A percentile compares a stretch with the other conserved stretches of the same genome.
phyloP scores from a whole-genome alignment of 345 rosid species.

The Barbarea vulgaris region DNA sequence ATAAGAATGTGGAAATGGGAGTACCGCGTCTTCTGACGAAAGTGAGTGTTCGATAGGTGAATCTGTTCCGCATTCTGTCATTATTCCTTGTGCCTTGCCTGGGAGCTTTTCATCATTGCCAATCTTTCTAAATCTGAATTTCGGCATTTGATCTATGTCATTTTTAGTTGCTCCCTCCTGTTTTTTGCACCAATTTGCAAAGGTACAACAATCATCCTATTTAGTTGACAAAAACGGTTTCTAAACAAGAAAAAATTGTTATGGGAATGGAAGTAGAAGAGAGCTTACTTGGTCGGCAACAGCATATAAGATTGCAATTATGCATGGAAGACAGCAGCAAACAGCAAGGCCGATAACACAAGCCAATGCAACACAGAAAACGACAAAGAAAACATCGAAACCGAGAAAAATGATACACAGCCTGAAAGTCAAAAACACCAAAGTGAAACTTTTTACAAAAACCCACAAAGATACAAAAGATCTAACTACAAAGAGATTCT shows the following conservation, averaged over 20 bases:
- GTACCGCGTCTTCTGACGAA: constrained; percentile 77
- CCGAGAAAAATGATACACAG: constrained; percentile 89
- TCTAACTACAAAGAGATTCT: not conserved
- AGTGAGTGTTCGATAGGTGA: constrained; percentile 68
- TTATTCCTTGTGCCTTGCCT: constrained; percentile 60
- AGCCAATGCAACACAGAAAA: constrained; percentile 91
- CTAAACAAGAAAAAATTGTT: not conserved
- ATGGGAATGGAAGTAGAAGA: constrained; percentile 7
- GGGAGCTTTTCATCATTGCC: constrained; percentile 48
- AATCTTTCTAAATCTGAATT: constrained; percentile 62
- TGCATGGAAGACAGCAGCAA: constrained; percentile 98
- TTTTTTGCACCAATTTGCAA: constrained; percentile 30
- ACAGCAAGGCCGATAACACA: constrained; percentile 94
- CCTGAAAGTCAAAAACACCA: constrained; percentile 56
- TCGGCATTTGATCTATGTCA: constrained; percentile 84
- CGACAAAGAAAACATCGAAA: constrained; percentile 94
- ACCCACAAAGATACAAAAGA: not conserved
- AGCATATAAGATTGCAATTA: constrained; percentile 91
- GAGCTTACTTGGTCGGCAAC: constrained; percentile 88
- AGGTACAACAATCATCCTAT: not conserved
- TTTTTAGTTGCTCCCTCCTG: constrained; percentile 95
- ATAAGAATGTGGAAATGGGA: not conserved
- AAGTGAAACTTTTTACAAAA: not conserved
- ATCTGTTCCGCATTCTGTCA: constrained; percentile 80
- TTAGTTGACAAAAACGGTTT: not conserved